Conservation (phyloP, 768 basidiomycete species). For the Lentinula boryana region DNA sequence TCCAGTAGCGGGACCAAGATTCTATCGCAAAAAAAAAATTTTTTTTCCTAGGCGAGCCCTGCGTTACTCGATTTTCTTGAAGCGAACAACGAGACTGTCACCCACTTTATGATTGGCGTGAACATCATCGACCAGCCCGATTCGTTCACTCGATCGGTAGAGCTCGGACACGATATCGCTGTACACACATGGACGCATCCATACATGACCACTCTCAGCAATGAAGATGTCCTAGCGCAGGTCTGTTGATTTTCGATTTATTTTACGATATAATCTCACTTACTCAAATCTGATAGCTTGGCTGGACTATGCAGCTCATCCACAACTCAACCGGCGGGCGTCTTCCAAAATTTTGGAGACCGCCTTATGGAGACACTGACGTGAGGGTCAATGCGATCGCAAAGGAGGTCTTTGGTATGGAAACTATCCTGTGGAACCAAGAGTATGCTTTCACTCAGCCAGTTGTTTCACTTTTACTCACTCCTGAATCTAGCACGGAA, state of each 20-base stretch:
- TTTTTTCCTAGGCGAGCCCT: slow-evolving; percentile 26
- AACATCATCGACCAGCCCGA: slow-evolving; percentile 60
- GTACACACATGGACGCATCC: slow-evolving; percentile 71
- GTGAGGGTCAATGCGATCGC: slow-evolving; percentile 83
- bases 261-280: not conserved
- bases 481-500: slow-evolving; percentile 43
- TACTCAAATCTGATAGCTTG: slow-evolving; percentile 36
- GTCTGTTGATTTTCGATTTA: slow-evolving; percentile 17
- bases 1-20: not conserved
- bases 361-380: slow-evolving; percentile 83
- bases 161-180: slow-evolving; percentile 38
- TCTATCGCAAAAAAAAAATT: no score
- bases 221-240: slow-evolving; percentile 65
- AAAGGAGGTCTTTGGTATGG: slow-evolving; percentile 72
- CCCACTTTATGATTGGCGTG: slow-evolving; percentile 86
- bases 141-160: slow-evolving; percentile 49
- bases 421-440: slow-evolving; percentile 86
- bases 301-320: slow-evolving; percentile 77
- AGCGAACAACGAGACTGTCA: slow-evolving; percentile 60
- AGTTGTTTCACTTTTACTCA: not conserved
- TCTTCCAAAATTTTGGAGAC: slow-evolving; percentile 72
- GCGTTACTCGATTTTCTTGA: slow-evolving; percentile 61
- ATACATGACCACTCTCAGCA: slow-evolving; percentile 74
- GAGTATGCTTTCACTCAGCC: slow-evolving; percentile 46
- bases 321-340: slow-evolving; percentile 77